These are phyloP conservation scores for Neopestalotiopsis sp. DNA, from an alignment of 2,329 filamentous ascomycete genomes.

Conservation along the genomic window DNA sequence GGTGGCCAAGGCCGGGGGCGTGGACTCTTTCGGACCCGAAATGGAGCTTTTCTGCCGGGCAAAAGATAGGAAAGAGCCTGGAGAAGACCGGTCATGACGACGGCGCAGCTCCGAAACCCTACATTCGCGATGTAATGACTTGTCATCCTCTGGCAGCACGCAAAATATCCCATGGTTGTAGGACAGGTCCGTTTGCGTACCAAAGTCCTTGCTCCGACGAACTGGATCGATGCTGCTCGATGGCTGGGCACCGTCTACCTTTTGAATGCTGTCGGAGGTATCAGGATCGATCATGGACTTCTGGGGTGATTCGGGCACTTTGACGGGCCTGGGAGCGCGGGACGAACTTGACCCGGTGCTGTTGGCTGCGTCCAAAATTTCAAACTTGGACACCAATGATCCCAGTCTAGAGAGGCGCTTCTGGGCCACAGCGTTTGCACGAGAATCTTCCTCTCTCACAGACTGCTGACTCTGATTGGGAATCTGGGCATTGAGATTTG, in stretches of 20 bases:
- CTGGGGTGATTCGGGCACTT: too few species aligned
- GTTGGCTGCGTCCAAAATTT: slow-evolving; percentile 34
- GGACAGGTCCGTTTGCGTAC: slow-evolving; percentile 9
- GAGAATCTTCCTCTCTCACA: neutral
- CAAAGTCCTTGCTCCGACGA: slow-evolving; percentile 22
- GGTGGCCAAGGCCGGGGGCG: slow-evolving; percentile 32
- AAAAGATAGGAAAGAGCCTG: slow-evolving; percentile 22
- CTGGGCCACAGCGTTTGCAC: neutral
- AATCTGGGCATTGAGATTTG: too few species aligned
- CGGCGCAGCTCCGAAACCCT: slow-evolving; percentile 35
- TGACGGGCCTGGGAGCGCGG: neutral
- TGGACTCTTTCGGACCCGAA: slow-evolving; percentile 18
- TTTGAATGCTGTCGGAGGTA: neutral
- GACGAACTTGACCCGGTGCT: slow-evolving; percentile 21
- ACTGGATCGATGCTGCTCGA: slow-evolving; percentile 7
- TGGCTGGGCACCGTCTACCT: neutral
- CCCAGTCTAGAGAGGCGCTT: slow-evolving; percentile 27
- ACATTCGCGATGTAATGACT: slow-evolving; percentile 20
- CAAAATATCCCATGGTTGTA: neutral
- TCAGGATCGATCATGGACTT: slow-evolving; percentile 16
- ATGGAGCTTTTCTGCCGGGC: slow-evolving; percentile 5
- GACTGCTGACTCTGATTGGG: too few species aligned
- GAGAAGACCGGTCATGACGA: slow-evolving; percentile 33
- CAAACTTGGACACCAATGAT: slow-evolving; percentile 40
- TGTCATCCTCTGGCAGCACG: slow-evolving; percentile 11